phyloP scores from a whole-genome alignment of 176 grass and related monocot genomes.

The Phyllostachys edulis region DNA sequence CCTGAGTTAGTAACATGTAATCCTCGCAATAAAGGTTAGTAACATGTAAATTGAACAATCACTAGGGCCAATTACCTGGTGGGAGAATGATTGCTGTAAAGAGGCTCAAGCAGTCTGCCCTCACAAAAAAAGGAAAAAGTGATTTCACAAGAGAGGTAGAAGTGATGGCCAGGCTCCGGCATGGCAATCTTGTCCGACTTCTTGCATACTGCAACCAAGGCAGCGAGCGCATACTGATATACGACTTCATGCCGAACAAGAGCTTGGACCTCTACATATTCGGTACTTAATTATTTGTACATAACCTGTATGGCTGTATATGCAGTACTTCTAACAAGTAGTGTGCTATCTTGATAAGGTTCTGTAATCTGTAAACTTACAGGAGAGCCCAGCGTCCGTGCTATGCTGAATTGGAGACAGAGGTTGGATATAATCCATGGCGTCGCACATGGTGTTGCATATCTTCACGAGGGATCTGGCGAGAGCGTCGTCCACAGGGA shows the following conservation, averaged over 20 bases:
- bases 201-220: slow-evolving; percentile 27
- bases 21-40: no score
- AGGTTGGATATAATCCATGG: background rate
- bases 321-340: no score
- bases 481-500: slow-evolving; percentile 9
- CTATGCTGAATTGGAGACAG: background rate
- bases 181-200: slow-evolving; percentile 11
- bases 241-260: slow-evolving; percentile 24
- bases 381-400: no score
- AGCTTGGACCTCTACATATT: slow-evolving; percentile 33
- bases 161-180: slow-evolving; percentile 30
- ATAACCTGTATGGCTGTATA: no score
- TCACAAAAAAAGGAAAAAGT: background rate
- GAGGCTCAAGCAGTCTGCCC: background rate
- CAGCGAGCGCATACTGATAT: slow-evolving; percentile 8
- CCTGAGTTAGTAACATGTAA: no score
- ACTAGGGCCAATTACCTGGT: slow-evolving; percentile 7
- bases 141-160: slow-evolving; percentile 35
- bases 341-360: no score
- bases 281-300: background rate
- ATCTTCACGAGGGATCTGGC: background rate
- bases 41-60: background rate
- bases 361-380: no score
- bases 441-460: background rate
- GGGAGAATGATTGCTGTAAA: slow-evolving; percentile 32